phyloP scores from a whole-genome alignment of 495 filamentous ascomycete species.

The Podospora pseudopauciseta region DNA sequence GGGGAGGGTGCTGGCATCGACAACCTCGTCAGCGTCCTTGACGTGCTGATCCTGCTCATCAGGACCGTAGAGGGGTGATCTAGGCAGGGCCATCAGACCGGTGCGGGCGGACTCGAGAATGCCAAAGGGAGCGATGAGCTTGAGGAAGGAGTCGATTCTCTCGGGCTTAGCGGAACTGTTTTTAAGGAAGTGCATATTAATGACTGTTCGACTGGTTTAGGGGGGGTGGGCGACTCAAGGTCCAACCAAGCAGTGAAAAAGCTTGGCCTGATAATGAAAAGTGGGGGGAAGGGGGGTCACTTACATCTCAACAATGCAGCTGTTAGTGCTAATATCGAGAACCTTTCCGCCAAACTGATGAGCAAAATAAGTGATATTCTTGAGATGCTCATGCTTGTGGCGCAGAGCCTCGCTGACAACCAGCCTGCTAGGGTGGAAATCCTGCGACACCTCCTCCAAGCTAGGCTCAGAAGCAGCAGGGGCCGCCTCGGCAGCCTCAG shows the following conservation, averaged over 20 bases:
- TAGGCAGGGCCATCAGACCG: constrained; percentile 92
- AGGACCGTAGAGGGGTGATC: constrained; percentile 76
- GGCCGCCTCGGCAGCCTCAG: constrained; percentile 30
- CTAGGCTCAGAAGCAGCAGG: constrained; percentile 32
- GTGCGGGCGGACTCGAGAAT: constrained; percentile 93
- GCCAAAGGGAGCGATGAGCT: constrained; percentile 91
- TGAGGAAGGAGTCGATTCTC: constrained; percentile 96
- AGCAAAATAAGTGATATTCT: constrained; percentile 88
- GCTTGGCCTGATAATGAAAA: not conserved
- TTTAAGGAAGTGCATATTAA: not conserved
- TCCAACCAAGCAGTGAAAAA: constrained; percentile 17
- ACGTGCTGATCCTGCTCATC: constrained; percentile 71
- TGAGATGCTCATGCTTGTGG: constrained; percentile 95
- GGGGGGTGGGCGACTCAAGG: constrained; percentile 3
- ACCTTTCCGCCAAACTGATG: constrained; percentile 98
- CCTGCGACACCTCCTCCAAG: constrained; percentile 45
- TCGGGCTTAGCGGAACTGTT: constrained; percentile 82
- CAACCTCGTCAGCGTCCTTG: constrained; percentile 86
- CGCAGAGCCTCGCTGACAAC: constrained; percentile 81
- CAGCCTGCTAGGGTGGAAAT: constrained; percentile 85
- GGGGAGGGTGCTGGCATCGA: constrained; percentile 88
- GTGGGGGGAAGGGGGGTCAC: constrained; percentile 32
- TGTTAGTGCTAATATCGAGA: constrained; percentile 94
- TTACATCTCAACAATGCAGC: constrained; percentile 97
- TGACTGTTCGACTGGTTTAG: not conserved